These are phyloP conservation scores for Metarhizium guizhouense DNA, from an alignment of 2,329 filamentous ascomycete genomes.

Conservation along the genomic window DNA sequence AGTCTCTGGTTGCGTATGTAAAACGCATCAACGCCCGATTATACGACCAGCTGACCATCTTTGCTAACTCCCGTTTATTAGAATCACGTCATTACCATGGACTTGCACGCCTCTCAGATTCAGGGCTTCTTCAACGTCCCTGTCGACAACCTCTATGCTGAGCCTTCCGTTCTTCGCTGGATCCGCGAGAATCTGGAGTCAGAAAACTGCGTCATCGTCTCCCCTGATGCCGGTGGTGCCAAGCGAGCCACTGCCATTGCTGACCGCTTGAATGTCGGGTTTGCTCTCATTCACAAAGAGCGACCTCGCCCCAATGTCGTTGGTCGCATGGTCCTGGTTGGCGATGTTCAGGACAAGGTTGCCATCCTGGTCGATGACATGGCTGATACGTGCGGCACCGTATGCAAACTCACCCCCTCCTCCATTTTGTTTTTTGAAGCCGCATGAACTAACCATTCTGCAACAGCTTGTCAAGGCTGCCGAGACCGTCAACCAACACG, in stretches of 20 bases:
- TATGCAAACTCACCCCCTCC: constrained; percentile 12
- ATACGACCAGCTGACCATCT: not conserved
- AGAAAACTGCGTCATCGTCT: constrained; percentile 85
- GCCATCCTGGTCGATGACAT: constrained; percentile 97
- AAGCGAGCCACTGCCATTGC: constrained; percentile 92
- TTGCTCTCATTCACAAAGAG: constrained; percentile 96
- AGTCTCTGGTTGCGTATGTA: constrained; percentile 66
- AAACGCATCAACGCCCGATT: not conserved
- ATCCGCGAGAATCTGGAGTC: constrained; percentile 78
- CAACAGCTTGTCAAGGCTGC: constrained; percentile 64
- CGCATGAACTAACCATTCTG: constrained; percentile 1
- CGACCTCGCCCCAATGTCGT: constrained; percentile 79
- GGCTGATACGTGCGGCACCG: constrained; percentile 89
- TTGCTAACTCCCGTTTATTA: constrained; percentile 8
- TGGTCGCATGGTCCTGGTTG: constrained; percentile 87
- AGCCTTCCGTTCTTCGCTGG: constrained; percentile 86
- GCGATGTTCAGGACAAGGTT: constrained; percentile 81
- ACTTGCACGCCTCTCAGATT: constrained; percentile 87
- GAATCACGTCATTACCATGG: constrained; percentile 77
- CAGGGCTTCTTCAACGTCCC: constrained; percentile 89
- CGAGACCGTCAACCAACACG: constrained; percentile 77
- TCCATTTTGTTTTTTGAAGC: not conserved
- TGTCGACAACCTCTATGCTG: constrained; percentile 76
- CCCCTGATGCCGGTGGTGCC: constrained; percentile 87
- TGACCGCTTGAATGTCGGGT: constrained; percentile 80